Evolutionary conservation across 1,284 basidiomycete species (phyloP).

Genomic region (Anthracocystis setariae): DNA sequence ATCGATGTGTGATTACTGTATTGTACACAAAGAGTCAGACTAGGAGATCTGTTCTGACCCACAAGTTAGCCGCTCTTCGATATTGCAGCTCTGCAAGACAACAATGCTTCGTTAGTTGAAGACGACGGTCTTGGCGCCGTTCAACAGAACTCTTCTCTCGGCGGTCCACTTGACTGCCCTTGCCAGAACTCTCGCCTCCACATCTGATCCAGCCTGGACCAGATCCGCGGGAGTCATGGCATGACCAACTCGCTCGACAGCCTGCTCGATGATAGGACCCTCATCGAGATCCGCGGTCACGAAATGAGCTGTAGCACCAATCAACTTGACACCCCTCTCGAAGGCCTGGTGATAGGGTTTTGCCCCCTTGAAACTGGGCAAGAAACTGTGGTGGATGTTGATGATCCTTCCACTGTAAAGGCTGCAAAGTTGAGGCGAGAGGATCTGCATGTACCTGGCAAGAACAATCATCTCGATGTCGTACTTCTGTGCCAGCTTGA

Average conservation of each 20-base stretch:
- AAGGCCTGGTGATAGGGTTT: constrained; percentile 67
- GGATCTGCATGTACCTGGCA: constrained; percentile 66
- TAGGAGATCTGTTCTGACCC: no score
- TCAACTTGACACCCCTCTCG: constrained; percentile 63
- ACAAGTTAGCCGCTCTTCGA: no score
- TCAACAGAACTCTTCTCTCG: constrained; percentile 61
- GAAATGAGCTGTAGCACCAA: constrained; percentile 66
- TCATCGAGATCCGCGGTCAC: constrained; percentile 65
- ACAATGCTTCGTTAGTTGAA: constrained; percentile 53
- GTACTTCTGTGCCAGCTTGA: constrained; percentile 60
- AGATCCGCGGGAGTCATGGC: constrained; percentile 56
- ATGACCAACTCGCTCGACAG: constrained; percentile 61
- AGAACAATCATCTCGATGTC: constrained; percentile 65
- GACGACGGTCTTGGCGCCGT: constrained; percentile 65
- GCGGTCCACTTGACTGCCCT: constrained; percentile 64
- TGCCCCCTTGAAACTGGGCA: constrained; percentile 64
- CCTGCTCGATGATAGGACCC: constrained; percentile 67
- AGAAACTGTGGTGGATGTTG: constrained; percentile 67
- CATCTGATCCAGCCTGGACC: constrained; percentile 56
- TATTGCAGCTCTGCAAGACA: neutral
- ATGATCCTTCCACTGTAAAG: constrained; percentile 59
- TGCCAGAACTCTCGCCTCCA: constrained; percentile 62
- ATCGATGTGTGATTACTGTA: no score
- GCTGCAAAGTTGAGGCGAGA: constrained; percentile 55
- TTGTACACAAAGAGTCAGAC: no score